These are phyloP conservation scores for Diplotaxis tenuifolia DNA, from an alignment of 345 rosid species.

Conservation along the genomic window DNA sequence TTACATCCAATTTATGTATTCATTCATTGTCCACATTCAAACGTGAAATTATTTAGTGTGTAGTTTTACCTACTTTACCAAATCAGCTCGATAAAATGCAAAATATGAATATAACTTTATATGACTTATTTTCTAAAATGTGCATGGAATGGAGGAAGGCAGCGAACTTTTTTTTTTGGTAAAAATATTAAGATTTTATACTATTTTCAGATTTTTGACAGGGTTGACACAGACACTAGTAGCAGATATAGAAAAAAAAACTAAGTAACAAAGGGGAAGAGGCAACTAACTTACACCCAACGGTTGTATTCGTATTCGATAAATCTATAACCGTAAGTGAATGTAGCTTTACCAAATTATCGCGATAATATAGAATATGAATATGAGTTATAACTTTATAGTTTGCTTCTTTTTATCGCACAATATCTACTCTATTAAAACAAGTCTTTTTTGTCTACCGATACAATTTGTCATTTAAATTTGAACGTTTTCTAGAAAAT, in stretches of 20 bases:
- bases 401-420: background rate
- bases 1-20: background rate
- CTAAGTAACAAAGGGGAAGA: no score
- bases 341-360: constrained; percentile 8
- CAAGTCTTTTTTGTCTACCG: no score
- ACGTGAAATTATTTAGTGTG: background rate
- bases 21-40: background rate
- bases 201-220: no score
- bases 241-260: no score
- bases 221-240: no score
- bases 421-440: no score
- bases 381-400: background rate
- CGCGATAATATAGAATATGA: constrained; percentile 1
- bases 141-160: background rate
- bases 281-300: background rate
- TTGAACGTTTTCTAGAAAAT: no score
- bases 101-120: background rate
- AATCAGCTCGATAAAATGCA: constrained; percentile 3
- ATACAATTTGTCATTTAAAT: no score
- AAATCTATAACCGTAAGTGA: background rate
- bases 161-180: no score
- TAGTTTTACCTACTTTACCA: background rate
- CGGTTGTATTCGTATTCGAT: background rate
- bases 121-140: background rate
- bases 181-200: no score